Evolutionary conservation across 306 rosid genomes (phyloP).

Genomic region (Ziziphus jujuba): DNA sequence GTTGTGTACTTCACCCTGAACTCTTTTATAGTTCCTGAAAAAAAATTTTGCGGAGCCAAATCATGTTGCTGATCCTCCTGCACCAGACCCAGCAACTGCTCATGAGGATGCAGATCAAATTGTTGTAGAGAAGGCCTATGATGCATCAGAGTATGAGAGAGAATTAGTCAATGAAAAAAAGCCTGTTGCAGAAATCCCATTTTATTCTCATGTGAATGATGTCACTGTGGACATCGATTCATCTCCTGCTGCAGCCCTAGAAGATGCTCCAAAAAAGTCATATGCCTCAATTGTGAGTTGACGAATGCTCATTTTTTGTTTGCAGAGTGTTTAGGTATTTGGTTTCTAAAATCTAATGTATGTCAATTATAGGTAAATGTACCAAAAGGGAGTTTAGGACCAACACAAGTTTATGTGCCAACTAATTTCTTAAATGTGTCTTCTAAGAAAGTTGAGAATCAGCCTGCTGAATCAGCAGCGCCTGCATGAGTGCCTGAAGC

Average conservation of each 20-base stretch:
- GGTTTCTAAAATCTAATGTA: constrained; percentile 18
- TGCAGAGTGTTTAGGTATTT: constrained; percentile 21
- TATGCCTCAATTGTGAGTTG: constrained; percentile 77
- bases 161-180: constrained; percentile 39
- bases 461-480: no score
- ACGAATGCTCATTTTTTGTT: constrained; percentile 15
- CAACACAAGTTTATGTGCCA: constrained; percentile 58
- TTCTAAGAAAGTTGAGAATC: constrained; percentile 41
- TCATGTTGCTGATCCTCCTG: constrained; percentile 49
- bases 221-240: constrained; percentile 39
- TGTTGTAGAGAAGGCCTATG: constrained; percentile 42
- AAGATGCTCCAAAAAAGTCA: constrained; percentile 66
- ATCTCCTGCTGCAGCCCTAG: constrained; percentile 37
- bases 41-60: constrained; percentile 43
- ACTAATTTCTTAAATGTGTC: constrained; percentile 40
- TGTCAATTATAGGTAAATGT: constrained; percentile 68
- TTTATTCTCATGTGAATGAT: constrained; percentile 52
- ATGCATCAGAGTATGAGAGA: constrained; percentile 40
- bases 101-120: constrained; percentile 27
- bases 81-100: constrained; percentile 42
- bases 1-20: constrained; percentile 10
- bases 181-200: constrained; percentile 33
- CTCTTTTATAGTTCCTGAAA: constrained; percentile 11
- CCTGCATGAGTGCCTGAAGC: constrained; percentile 48
- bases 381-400: constrained; percentile 42